Evolutionary conservation across 805 yeast genomes (phyloP).

Genomic region (Metschnikowia kunwiensis): DNA sequence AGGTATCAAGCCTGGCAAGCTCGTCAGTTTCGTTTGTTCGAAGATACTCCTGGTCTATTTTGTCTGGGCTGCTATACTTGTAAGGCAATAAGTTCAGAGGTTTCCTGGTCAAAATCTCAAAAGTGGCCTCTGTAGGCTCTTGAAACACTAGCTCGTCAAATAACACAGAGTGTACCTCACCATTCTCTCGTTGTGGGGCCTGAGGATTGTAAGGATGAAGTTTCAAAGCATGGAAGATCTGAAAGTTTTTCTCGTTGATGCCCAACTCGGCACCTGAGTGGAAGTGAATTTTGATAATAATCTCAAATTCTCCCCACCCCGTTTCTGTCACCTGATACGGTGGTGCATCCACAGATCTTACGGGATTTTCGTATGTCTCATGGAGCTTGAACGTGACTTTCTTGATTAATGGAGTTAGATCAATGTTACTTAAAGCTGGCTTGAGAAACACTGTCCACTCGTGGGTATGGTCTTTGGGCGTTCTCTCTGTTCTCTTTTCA

Average conservation of each 20-base stretch:
- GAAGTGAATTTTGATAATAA: slow-evolving; percentile 81
- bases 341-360: slow-evolving; percentile 82
- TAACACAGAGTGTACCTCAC: slow-evolving; percentile 44
- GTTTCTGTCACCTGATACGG: slow-evolving; percentile 96
- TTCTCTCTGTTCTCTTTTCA: slow-evolving; percentile 46
- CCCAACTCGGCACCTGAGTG: slow-evolving; percentile 65
- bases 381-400: slow-evolving; percentile 93
- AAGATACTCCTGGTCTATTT: slow-evolving; percentile 40
- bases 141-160: slow-evolving; percentile 92
- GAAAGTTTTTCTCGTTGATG: slow-evolving; percentile 76
- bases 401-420: slow-evolving; percentile 75
- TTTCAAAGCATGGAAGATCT: slow-evolving; percentile 83
- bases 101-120: slow-evolving; percentile 66
- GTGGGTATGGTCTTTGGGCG: slow-evolving; percentile 91
- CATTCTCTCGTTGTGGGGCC: slow-evolving; percentile 36
- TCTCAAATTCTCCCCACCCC: slow-evolving; percentile 99
- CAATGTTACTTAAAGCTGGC: slow-evolving; percentile 66
- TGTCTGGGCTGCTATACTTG: slow-evolving; percentile 30
- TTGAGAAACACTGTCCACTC: slow-evolving; percentile 92
- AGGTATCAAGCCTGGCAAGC: slow-evolving; percentile 39
- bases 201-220: slow-evolving; percentile 77
- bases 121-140: slow-evolving; percentile 90
- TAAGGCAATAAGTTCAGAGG: slow-evolving; percentile 58
- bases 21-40: slow-evolving; percentile 42
- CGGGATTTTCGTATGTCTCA: slow-evolving; percentile 86